Percentiles rank a stretch among this genome's conserved stretches.
These are phyloP conservation scores for Gossypium sturtianum DNA, from an alignment of 345 rosid genomes.

Conservation along the genomic window DNA sequence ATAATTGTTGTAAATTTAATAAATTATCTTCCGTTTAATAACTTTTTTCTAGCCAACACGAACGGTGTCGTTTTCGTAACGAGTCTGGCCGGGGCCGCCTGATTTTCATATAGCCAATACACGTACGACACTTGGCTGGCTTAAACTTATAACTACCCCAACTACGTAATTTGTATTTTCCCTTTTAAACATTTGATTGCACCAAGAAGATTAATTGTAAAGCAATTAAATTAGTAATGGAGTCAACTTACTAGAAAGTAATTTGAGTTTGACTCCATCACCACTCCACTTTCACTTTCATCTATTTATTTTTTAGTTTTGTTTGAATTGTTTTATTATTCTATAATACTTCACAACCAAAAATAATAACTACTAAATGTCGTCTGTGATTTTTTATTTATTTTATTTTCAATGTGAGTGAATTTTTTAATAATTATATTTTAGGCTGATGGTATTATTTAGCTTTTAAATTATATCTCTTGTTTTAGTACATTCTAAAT, in stretches of 20 bases:
- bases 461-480: too few species aligned
- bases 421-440: too few species aligned
- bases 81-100: not conserved
- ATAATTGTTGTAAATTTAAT: not conserved
- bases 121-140: not conserved
- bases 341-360: too few species aligned
- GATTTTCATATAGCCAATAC: not conserved
- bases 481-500: too few species aligned
- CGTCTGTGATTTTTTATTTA: too few species aligned
- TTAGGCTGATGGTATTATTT: too few species aligned
- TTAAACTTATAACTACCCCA: not conserved
- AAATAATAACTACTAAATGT: too few species aligned
- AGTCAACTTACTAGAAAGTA: not conserved
- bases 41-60: not conserved
- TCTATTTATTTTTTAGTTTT: not conserved
- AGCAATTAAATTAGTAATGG: not conserved
- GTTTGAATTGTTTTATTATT: too few species aligned
- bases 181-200: not conserved
- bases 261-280: not conserved
- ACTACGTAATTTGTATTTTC: not conserved
- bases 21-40: too few species aligned
- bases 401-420: too few species aligned
- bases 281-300: not conserved
- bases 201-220: too few species aligned
- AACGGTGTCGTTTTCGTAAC: slow-evolving; percentile 10